Conservation (phyloP, 2,329 filamentous ascomycete genomes). For the Thielaviopsis ethacetica region DNA sequence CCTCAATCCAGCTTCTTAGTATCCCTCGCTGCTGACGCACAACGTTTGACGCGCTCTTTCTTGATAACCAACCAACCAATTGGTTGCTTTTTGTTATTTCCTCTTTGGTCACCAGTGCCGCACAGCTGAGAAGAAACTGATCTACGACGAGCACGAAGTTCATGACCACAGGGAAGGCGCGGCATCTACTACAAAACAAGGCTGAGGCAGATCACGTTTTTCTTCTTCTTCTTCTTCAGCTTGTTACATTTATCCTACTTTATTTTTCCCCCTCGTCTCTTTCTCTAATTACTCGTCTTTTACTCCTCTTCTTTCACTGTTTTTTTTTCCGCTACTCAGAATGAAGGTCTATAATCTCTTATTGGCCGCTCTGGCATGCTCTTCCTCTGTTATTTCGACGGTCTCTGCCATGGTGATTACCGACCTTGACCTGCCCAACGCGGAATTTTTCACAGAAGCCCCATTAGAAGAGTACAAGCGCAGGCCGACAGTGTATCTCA, state of each 20-base stretch:
- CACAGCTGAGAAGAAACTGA: no score
- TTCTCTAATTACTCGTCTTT: background rate
- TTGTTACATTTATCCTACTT: conserved; percentile 15
- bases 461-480: background rate
- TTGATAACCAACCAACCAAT: background rate
- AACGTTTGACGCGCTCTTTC: background rate
- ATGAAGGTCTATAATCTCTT: background rate
- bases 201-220: background rate
- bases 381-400: background rate
- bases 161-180: background rate
- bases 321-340: background rate
- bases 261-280: conserved; percentile 26
- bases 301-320: no score
- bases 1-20: no score
- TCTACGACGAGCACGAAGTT: background rate
- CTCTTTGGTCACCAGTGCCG: background rate
- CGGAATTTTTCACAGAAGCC: background rate
- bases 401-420: background rate
- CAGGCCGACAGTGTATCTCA: conserved; percentile 40
- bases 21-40: no score
- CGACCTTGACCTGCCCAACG: background rate
- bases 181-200: background rate
- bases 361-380: background rate
- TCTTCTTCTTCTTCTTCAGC: background rate
- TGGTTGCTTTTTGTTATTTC: background rate